Evolutionary conservation across 2,329 filamentous ascomycete genomes (phyloP), one percentile per base, ranked within the genome.

Genomic region (Xylogone sp.): DNA sequence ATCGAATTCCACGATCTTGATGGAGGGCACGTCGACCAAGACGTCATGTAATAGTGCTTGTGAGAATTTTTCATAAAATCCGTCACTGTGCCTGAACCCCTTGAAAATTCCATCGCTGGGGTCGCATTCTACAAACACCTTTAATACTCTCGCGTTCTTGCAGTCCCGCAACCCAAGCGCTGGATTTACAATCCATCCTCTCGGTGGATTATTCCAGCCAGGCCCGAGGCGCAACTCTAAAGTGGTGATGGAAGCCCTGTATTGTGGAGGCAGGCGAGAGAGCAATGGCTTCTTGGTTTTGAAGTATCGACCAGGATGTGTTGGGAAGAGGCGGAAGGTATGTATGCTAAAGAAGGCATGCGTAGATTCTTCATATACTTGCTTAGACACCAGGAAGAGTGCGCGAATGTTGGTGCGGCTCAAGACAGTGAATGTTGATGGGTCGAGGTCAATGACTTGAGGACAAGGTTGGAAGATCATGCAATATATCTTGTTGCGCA

Each of bases 271-370:
- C 50, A 92, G 69, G 18, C 87, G 82, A 5, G 84, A 78, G 22
- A 92, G 74, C 0, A 92, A 73, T 1, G 87, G 87, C 58, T 81
- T 82, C 70, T 88, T 88, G 24, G 83, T 84, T 69, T 89, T 86
- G 72, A 88, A 88, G 69, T 86, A 84, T 39, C 78, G 76, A 43
- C 83, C 83, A 4, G 79, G 78, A 20, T 79, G 73, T 3, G 78
- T 83, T 12, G 86, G 84, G 60, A 90, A 90, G 31, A 91, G 66
- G 50, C 85, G 83, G 49, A 87, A 78, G 0, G 78, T 75, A 49
- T 80, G 77, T 8, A 74, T 76, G 62, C 79, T 79, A 68, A 87
- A 90, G 65, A 89, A 87, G 55, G 77, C 74, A 58, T 84, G 77
- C 1, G 81, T 78, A 1, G 85, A 82, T 66, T 90, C 87, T 16